phyloP scores from a whole-genome alignment of 345 rosid species.

The Noccaea bulbosa region DNA sequence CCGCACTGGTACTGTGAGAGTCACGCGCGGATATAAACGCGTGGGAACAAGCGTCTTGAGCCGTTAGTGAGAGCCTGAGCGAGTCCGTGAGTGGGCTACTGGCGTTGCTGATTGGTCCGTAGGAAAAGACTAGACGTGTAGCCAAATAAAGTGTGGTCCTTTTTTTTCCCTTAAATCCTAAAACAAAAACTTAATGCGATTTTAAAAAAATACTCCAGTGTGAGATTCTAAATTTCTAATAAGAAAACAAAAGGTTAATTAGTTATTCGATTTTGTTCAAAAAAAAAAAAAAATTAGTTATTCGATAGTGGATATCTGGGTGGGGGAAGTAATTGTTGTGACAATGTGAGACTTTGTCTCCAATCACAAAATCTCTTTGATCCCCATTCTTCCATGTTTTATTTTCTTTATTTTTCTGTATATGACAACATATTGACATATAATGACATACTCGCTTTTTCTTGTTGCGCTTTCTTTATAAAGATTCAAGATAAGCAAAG shows the following conservation, averaged over 20 bases:
- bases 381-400: slow-evolving; percentile 26
- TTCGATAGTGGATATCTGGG: not conserved
- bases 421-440: too few relatives aligned
- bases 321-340: slow-evolving; percentile 1
- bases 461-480: slow-evolving; percentile 21
- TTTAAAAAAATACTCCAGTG: too few relatives aligned
- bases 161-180: not conserved
- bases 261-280: too few relatives aligned
- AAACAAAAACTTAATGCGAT: too few relatives aligned
- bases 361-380: not conserved
- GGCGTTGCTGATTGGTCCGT: slow-evolving; percentile 30
- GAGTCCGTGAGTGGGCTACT: slow-evolving; percentile 39
- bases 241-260: not conserved
- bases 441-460: slow-evolving; percentile 7
- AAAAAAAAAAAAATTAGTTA: too few relatives aligned
- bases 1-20: not conserved
- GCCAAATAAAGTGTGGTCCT: slow-evolving; percentile 30
- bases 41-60: not conserved
- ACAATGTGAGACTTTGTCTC: slow-evolving; percentile 11
- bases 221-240: not conserved
- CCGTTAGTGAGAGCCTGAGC: slow-evolving; percentile 23
- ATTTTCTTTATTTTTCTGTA: not conserved
- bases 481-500: slow-evolving; percentile 31
- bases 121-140: slow-evolving; percentile 27
- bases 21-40: not conserved